These are phyloP conservation scores for Botrytis fabae DNA, from an alignment of 2,329 filamentous ascomycete genomes.

Conservation along the genomic window DNA sequence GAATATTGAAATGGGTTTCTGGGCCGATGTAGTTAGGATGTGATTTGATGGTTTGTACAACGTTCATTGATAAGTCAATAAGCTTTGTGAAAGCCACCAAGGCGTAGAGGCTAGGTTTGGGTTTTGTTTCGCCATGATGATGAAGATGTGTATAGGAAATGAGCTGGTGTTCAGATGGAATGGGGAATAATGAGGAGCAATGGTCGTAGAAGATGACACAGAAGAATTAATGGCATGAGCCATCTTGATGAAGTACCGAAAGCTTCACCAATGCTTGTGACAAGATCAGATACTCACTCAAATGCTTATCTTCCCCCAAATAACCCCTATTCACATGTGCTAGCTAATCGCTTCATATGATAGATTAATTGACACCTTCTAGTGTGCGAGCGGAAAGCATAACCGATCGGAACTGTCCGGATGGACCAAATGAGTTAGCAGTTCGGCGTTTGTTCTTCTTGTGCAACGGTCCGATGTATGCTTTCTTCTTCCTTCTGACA, in stretches of 20 bases:
- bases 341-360: not conserved
- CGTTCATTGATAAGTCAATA: not conserved
- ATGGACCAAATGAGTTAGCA: constrained; percentile 6
- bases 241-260: not conserved
- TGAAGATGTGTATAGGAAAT: not conserved
- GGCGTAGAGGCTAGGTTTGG: not conserved
- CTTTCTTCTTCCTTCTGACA: constrained; percentile 6
- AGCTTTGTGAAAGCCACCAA: constrained; percentile 5
- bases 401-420: constrained; percentile 9
- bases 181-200: not conserved
- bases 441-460: constrained; percentile 17
- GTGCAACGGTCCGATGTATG: not conserved
- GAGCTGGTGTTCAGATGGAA: not conserved
- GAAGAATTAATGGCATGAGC: not conserved
- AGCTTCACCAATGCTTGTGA: not conserved
- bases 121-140: not conserved
- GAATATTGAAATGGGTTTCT: constrained; percentile 14
- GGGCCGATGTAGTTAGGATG: constrained; percentile 4
- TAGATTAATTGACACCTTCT: constrained; percentile 14
- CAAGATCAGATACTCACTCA: not conserved
- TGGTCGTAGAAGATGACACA: not conserved
- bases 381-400: constrained; percentile 4
- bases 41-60: not conserved
- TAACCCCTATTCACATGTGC: not conserved
- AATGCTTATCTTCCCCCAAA: not conserved